Evolutionary conservation across 2,329 filamentous ascomycete species (phyloP).

Genomic region (Colletotrichum sojae): DNA sequence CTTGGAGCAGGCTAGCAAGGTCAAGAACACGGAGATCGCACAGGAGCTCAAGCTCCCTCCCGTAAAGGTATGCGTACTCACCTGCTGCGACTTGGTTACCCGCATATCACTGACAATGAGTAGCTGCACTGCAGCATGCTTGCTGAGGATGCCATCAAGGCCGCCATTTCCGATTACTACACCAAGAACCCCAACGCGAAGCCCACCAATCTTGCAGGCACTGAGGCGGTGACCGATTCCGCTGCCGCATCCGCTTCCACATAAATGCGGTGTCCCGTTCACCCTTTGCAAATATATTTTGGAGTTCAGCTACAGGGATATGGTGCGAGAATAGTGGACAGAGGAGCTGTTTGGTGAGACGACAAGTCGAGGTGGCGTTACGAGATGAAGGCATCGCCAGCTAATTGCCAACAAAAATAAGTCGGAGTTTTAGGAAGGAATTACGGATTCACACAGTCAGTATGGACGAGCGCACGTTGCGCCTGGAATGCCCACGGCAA

Average conservation of each 20-base stretch:
- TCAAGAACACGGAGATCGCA: slow-evolving; percentile 98
- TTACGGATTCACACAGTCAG: too few relatives aligned
- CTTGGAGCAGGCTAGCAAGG: slow-evolving; percentile 89
- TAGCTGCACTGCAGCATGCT: slow-evolving; percentile 93
- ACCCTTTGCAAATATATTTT: slow-evolving; percentile 3
- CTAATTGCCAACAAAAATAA: too few relatives aligned
- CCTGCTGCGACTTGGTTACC: neutral
- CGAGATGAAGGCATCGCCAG: too few relatives aligned
- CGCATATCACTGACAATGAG: slow-evolving; percentile 46
- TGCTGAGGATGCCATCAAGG: slow-evolving; percentile 92
- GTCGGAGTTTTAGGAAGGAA: too few relatives aligned
- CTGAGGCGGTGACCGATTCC: slow-evolving; percentile 70
- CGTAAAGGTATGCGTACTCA: slow-evolving; percentile 76
- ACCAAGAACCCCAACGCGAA: slow-evolving; percentile 86
- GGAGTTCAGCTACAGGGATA: slow-evolving; percentile 23
- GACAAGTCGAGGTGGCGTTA: too few relatives aligned
- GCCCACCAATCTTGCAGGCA: slow-evolving; percentile 83
- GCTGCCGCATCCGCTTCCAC: slow-evolving; percentile 40
- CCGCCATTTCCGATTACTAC: slow-evolving; percentile 91
- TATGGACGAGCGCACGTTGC: too few relatives aligned
- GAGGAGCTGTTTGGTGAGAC: too few relatives aligned
- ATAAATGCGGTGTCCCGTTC: slow-evolving; percentile 15
- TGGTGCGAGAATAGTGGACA: neutral
- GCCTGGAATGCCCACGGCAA: too few relatives aligned
- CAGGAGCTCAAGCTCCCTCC: slow-evolving; percentile 93